Conservation (phyloP, 2,329 filamentous ascomycete species). For the Verticillium alfalfae region DNA sequence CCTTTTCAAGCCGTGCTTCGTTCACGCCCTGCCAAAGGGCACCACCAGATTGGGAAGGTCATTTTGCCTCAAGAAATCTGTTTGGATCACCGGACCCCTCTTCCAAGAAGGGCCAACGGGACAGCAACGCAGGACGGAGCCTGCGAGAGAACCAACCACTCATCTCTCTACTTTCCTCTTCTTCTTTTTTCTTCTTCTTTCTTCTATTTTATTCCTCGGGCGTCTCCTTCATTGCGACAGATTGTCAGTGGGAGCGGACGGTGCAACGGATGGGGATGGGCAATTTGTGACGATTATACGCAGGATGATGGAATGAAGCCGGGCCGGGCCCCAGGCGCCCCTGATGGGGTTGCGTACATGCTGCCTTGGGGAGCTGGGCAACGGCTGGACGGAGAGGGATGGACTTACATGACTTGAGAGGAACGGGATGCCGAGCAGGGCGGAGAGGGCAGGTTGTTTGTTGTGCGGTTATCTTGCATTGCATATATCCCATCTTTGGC, state of each 20-base stretch:
- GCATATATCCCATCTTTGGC: not conserved
- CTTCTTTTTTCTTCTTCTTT: not conserved
- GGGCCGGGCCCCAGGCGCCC: not conserved
- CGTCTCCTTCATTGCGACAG: not conserved
- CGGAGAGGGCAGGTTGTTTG: not conserved
- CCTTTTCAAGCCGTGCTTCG: not conserved
- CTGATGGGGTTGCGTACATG: too few species aligned
- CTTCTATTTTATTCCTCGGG: not conserved
- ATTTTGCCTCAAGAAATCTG: not conserved
- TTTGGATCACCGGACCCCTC: not conserved
- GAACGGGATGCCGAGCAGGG: not conserved
- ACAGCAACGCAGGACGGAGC: not conserved
- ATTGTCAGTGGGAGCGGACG: not conserved
- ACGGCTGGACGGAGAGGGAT: not conserved
- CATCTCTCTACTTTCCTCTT: not conserved
- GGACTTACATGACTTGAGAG: not conserved
- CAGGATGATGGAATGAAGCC: not conserved
- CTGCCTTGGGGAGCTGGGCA: too few species aligned
- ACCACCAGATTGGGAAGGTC: not conserved
- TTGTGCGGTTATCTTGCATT: not conserved
- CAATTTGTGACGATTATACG: conserved; percentile 2
- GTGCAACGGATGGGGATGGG: not conserved
- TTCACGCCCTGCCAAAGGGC: not conserved
- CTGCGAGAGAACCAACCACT: not conserved
- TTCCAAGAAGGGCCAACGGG: not conserved